Percentiles rank a stretch among this genome's conserved stretches.
phyloP scores from a whole-genome alignment of 2,329 filamentous ascomycete species.

The Paecilomyces fulvus region DNA sequence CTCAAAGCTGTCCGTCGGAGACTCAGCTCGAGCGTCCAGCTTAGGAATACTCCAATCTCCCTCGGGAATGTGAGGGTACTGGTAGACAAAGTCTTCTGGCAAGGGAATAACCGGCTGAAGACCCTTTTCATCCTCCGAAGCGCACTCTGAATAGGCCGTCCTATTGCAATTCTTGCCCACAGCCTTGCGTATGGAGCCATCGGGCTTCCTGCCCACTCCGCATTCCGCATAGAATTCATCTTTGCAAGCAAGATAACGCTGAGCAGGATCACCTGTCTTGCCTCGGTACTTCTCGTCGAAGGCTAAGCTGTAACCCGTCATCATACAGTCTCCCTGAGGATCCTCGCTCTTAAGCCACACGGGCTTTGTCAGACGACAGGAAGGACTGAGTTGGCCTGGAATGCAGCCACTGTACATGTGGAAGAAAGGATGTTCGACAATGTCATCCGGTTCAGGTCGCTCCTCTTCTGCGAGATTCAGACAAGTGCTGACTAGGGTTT shows the following conservation, averaged over 20 bases:
- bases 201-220: constrained; percentile 35
- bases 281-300: constrained; percentile 30
- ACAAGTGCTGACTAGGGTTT: constrained; percentile 39
- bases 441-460: constrained; percentile 41
- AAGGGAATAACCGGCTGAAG: constrained; percentile 39
- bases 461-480: constrained; percentile 41
- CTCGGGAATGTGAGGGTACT: constrained; percentile 31
- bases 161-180: constrained; percentile 39
- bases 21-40: constrained; percentile 8
- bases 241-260: constrained; percentile 32
- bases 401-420: constrained; percentile 42
- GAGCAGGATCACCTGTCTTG: constrained; percentile 26
- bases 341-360: constrained; percentile 36
- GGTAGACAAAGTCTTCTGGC: constrained; percentile 38
- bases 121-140: constrained; percentile 37
- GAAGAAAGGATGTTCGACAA: constrained; percentile 44
- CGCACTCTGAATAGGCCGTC: constrained; percentile 39
- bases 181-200: constrained; percentile 33
- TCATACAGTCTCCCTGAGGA: constrained; percentile 39
- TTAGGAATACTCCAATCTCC: constrained; percentile 33
- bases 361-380: constrained; percentile 31
- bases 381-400: constrained; percentile 33
- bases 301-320: constrained; percentile 35
- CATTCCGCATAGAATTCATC: constrained; percentile 37
- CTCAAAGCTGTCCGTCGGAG: constrained; percentile 11